A percentile compares a stretch with the other conserved stretches of the same genome.
Conservation (phyloP, 2,329 filamentous ascomycete species). For the Clarireedia sp. region DNA sequence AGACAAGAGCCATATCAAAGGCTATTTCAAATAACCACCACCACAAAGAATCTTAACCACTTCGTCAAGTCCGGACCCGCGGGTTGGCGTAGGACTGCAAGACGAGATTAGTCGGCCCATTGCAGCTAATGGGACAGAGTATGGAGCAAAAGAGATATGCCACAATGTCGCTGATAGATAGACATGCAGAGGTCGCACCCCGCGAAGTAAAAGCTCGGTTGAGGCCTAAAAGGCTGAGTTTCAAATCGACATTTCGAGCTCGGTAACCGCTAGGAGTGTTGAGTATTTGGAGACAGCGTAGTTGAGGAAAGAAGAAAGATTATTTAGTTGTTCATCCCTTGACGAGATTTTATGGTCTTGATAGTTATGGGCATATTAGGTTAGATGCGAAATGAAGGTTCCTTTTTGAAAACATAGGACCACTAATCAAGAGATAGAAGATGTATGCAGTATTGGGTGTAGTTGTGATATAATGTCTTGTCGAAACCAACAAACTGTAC, state of each 20-base stretch:
- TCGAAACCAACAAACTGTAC: not conserved
- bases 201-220: not conserved
- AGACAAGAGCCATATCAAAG: no score
- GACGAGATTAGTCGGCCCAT: no score
- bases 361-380: not conserved
- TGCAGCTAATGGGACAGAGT: not conserved
- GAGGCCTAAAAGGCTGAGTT: not conserved
- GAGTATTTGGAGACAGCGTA: not conserved
- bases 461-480: not conserved
- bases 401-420: not conserved
- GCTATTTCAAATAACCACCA: no score
- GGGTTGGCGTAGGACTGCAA: no score
- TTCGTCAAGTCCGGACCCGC: no score
- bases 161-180: not conserved
- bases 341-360: not conserved
- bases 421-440: no score
- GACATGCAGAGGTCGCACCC: not conserved
- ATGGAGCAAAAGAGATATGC: not conserved
- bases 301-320: no score
- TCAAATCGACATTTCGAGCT: not conserved
- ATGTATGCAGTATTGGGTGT: not conserved
- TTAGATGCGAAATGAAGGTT: not conserved
- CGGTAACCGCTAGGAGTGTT: not conserved
- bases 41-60: no score
- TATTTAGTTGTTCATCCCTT: not conserved